Evolutionary conservation across 371 early-diverging fungal species (phyloP).

Genomic region (Basidiobolus meristosporus): DNA sequence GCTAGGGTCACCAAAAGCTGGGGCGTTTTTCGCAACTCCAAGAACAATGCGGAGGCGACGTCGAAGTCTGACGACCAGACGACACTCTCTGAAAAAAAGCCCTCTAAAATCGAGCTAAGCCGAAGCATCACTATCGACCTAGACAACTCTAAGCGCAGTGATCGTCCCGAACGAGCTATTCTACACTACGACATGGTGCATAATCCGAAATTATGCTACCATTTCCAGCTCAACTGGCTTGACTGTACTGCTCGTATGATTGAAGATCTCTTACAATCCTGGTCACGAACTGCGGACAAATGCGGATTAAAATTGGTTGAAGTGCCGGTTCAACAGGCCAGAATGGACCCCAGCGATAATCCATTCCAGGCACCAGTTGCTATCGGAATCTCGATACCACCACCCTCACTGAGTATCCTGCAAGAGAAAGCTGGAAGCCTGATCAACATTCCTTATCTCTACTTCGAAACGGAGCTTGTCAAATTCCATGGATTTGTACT

Average conservation of each 20-base stretch:
- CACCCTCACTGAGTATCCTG: slow-evolving; percentile 27
- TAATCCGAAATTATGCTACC: slow-evolving; percentile 72
- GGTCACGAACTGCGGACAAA: slow-evolving; percentile 71
- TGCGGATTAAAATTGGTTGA: slow-evolving; percentile 83
- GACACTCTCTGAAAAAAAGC: slow-evolving; percentile 9
- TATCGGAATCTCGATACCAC: slow-evolving; percentile 37
- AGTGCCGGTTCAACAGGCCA: slow-evolving; percentile 72
- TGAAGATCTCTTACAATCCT: slow-evolving; percentile 66
- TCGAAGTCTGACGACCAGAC: slow-evolving; percentile 6
- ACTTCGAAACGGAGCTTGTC: slow-evolving; percentile 67
- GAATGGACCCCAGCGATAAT: slow-evolving; percentile 42
- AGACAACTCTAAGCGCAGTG: slow-evolving; percentile 48
- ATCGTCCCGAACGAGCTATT: slow-evolving; percentile 64
- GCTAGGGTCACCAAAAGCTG: slow-evolving; percentile 7
- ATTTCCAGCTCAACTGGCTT: slow-evolving; percentile 89
- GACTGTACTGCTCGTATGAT: slow-evolving; percentile 81
- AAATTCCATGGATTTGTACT: slow-evolving; percentile 70
- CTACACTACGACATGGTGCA: slow-evolving; percentile 83
- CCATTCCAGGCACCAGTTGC: slow-evolving; percentile 75
- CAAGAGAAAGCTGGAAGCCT: slow-evolving; percentile 11
- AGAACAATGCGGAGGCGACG: not conserved
- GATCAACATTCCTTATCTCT: slow-evolving; percentile 9
- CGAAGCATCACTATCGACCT: slow-evolving; percentile 53
- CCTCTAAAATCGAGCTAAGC: slow-evolving; percentile 20
- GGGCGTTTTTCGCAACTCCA: not conserved